These are phyloP conservation scores for Plasmodium inui DNA, from an alignment of 169 alveolate genomes.

Conservation along the genomic window DNA sequence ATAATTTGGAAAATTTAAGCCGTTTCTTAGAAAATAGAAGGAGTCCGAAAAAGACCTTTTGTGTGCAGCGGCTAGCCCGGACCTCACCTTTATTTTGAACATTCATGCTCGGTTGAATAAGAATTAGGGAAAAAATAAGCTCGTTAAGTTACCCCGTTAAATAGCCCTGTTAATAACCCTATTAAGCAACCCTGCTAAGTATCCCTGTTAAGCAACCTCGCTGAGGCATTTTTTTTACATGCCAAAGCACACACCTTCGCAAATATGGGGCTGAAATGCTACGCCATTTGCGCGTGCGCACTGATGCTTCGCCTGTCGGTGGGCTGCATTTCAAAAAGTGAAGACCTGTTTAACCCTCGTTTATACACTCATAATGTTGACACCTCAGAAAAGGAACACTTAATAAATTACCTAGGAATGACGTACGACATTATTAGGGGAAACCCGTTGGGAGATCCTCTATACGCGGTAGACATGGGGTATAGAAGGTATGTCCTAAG, in stretches of 20 bases:
- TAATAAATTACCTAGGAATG: slow-evolving; percentile 83
- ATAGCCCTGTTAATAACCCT: no score
- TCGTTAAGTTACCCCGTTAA: not conserved
- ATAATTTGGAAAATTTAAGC: not conserved
- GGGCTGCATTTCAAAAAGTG: slow-evolving; percentile 12
- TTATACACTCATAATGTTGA: slow-evolving; percentile 17
- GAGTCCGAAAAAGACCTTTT: not conserved
- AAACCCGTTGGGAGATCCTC: slow-evolving; percentile 89
- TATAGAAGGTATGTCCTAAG: slow-evolving; percentile 82
- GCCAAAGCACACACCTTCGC: not conserved
- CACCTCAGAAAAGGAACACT: slow-evolving; percentile 13
- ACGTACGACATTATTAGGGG: slow-evolving; percentile 87
- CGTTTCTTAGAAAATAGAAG: not conserved
- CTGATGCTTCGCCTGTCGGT: slow-evolving; percentile 1
- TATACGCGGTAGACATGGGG: slow-evolving; percentile 86
- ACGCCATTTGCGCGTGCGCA: not conserved
- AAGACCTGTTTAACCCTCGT: slow-evolving; percentile 10
- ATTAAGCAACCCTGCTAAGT: not conserved
- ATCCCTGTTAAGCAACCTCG: not conserved
- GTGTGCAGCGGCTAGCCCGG: not conserved
- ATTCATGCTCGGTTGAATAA: not conserved
- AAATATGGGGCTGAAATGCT: slow-evolving; percentile 24
- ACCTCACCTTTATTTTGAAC: not conserved
- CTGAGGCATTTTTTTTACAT: not conserved
- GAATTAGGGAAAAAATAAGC: not conserved